Evolutionary conservation across 192 early-diverging fungal species (phyloP), one percentile per base, ranked within the genome.

Genomic region (Coemansia sp.): DNA sequence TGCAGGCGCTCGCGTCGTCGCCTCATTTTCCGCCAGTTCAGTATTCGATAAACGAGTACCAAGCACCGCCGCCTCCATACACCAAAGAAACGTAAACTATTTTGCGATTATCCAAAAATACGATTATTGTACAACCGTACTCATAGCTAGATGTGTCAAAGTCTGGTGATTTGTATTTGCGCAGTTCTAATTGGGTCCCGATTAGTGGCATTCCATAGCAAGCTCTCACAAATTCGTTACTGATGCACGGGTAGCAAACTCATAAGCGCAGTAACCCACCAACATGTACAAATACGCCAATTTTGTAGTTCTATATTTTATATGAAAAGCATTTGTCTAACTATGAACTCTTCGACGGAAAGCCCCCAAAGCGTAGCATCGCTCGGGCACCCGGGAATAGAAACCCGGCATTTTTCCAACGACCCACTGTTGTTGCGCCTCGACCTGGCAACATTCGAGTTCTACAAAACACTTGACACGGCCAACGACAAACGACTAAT

Each of bases 351-450:
- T 43, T 43, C 41, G 12, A 8, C 3, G 12, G 41, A n/a, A 11
- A 43, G 12, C 41, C 10, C 2, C 3, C 41, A 43, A 15, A 43
- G 41, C 41, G 12, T 43, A 4, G 15, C 41, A 43, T 4, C 41
- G 41, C 41, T 5, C 41, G 41, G 12, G 10, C 5, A 11, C 10
- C 41, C 7, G 12, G 41, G 41, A 15, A 68, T 74, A 41, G 38
- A 41, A 47, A 54, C 63, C 11, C 47, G 54, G 12, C 21, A 17
- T 29, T 70, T 73, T 38, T 63, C 71, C 0, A 35, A 60, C 55
- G 76, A 79, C 39, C 71, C 76, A 11, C 62, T 79, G 56, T 58
- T 79, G 24, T 57, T 79, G 61, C 76, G 76, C 11, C 62, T 79
- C 7, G 76, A 79, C 37, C 25, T 66, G 50, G 67, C 68, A 14